Conservation (phyloP, 768 basidiomycete species). For the Tubosaeta sp. region DNA sequence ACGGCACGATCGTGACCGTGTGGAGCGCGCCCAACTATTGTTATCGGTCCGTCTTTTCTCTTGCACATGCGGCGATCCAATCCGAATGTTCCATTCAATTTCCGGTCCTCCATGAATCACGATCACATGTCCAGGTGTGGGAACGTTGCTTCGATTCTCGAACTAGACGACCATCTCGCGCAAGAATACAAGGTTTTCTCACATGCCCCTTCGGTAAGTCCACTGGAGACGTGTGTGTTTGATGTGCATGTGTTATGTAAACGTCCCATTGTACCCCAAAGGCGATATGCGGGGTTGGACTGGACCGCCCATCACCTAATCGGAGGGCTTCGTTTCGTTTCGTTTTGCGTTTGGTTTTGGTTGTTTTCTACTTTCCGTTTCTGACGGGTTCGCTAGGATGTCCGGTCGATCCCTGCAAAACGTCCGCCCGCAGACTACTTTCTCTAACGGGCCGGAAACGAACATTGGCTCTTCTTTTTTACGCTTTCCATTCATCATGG, state of each 20-base stretch:
- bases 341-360: neutral
- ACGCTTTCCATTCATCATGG: neutral
- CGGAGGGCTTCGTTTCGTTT: neutral
- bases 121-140: constrained; percentile 61
- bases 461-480: neutral
- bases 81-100: constrained; percentile 18
- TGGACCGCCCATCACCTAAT: constrained; percentile 5
- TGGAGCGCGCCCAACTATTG: constrained; percentile 99
- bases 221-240: neutral
- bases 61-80: neutral
- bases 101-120: constrained; percentile 14
- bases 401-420: constrained; percentile 77
- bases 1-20: constrained; percentile 90
- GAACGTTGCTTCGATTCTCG: constrained; percentile 91
- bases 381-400: constrained; percentile 47
- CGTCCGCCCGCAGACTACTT: constrained; percentile 88
- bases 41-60: constrained; percentile 64
- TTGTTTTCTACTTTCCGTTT: neutral
- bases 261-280: constrained; percentile 5
- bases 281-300: constrained; percentile 27
- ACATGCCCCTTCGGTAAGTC: constrained; percentile 78
- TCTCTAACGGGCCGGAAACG: constrained; percentile 37
- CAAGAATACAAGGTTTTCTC: constrained; percentile 97
- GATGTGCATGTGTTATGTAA: neutral
- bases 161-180: constrained; percentile 87